These are phyloP conservation scores for Alternaria brassicae DNA, from an alignment of 2,329 filamentous ascomycete species.

Conservation along the genomic window DNA sequence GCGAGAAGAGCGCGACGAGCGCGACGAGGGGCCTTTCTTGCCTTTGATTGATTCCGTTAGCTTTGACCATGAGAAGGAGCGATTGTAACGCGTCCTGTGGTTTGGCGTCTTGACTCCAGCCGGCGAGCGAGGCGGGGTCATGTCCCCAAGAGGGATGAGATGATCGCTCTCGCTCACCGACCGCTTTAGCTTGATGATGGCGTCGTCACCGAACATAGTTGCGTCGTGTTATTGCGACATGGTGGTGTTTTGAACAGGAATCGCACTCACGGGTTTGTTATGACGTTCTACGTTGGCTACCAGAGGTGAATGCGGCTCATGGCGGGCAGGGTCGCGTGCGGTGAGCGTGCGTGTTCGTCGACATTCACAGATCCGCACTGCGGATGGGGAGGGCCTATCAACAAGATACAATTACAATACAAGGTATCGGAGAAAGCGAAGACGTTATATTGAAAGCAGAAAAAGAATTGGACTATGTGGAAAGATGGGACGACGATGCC, in stretches of 20 bases:
- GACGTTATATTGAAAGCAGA: not conserved
- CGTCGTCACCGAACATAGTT: constrained; percentile 28
- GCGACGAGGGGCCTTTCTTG: constrained; percentile 23
- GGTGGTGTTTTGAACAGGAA: constrained; percentile 12
- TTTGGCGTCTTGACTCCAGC: constrained; percentile 5
- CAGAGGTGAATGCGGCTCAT: constrained; percentile 39
- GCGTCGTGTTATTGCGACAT: constrained; percentile 14
- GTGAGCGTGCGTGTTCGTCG: constrained; percentile 23
- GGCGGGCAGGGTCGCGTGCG: constrained; percentile 28
- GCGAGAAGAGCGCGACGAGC: constrained; percentile 21
- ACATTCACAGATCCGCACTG: constrained; percentile 26
- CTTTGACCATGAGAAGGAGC: constrained; percentile 39
- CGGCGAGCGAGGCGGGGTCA: constrained; percentile 23
- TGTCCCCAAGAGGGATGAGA: constrained; percentile 23
- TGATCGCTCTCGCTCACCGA: constrained; percentile 32
- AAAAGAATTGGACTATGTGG: constrained; percentile 4
- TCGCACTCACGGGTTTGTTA: constrained; percentile 32
- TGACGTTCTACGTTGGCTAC: constrained; percentile 22
- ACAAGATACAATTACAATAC: constrained; percentile 9
- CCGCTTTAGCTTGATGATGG: constrained; percentile 34
- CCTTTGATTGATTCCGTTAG: constrained; percentile 38
- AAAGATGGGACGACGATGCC: constrained; percentile 13
- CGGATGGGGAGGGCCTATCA: constrained; percentile 8
- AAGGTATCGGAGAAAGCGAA: not conserved
- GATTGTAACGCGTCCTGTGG: constrained; percentile 13